phyloP scores from a whole-genome alignment of 2,329 filamentous ascomycete species.

The Aspergillus sclerotialis region DNA sequence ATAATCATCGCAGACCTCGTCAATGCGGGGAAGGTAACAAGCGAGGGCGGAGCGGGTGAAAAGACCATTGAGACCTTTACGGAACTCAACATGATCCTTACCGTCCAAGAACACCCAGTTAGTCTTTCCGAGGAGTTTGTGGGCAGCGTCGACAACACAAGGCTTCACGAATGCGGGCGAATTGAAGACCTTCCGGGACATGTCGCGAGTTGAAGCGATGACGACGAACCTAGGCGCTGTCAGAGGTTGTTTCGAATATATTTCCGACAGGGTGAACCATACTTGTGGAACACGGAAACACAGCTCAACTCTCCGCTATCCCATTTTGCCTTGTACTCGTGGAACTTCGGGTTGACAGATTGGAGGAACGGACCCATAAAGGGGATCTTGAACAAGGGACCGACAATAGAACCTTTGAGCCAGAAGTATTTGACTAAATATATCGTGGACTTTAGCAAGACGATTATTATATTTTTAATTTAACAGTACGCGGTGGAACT shows the following conservation, averaged over 20 bases:
- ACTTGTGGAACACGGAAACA: constrained; percentile 99
- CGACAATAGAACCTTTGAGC: constrained; percentile 69
- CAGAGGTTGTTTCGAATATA: neutral
- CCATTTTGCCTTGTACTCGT: constrained; percentile 90
- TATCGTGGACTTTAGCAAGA: constrained; percentile 5
- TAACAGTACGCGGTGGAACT: constrained; percentile 30
- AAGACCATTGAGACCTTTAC: constrained; percentile 88
- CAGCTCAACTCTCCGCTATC: constrained; percentile 84
- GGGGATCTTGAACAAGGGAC: constrained; percentile 68
- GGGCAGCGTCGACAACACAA: constrained; percentile 88
- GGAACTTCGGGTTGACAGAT: constrained; percentile 85
- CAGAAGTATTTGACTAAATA: constrained; percentile 63
- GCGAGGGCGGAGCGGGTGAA: constrained; percentile 89
- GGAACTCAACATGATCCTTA: constrained; percentile 90
- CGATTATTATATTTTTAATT: too few species aligned
- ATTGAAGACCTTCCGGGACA: constrained; percentile 96
- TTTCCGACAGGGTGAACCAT: constrained; percentile 27
- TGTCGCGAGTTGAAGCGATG: constrained; percentile 88
- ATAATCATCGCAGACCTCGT: constrained; percentile 84
- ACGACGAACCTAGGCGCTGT: constrained; percentile 70
- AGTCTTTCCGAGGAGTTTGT: constrained; percentile 82
- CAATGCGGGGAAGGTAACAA: constrained; percentile 82
- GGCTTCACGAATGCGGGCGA: constrained; percentile 88
- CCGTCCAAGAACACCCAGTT: constrained; percentile 99
- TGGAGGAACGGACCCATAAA: constrained; percentile 95